Conservation (phyloP, 73 alveolate species). For the Blepharisma japonicum region DNA sequence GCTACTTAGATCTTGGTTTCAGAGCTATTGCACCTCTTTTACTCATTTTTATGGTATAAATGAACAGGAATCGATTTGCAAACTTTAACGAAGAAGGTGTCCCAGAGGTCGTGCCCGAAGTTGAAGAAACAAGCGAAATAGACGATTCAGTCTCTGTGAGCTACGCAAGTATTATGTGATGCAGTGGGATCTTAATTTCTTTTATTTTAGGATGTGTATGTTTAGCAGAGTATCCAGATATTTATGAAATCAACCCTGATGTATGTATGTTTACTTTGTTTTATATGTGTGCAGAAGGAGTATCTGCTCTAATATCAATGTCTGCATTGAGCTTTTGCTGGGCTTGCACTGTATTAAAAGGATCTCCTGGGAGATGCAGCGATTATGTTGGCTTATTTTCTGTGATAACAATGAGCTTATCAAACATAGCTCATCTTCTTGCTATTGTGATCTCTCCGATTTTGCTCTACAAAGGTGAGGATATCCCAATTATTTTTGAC, state of each 20-base stretch:
- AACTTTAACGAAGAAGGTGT: not conserved
- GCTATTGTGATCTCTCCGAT: not conserved
- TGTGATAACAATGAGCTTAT: not conserved
- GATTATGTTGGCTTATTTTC: slow-evolving; percentile 19
- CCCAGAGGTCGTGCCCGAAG: slow-evolving; percentile 10
- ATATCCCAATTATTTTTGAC: not conserved
- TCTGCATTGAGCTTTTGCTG: not conserved
- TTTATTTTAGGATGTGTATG: slow-evolving; percentile 2
- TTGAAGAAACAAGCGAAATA: slow-evolving; percentile 26
- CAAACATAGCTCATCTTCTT: slow-evolving; percentile 13
- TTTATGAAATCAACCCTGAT: not conserved
- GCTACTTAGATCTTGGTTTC: too few species aligned
- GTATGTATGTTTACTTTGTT: not conserved
- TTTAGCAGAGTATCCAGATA: not conserved
- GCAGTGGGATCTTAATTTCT: not conserved
- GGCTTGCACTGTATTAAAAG: not conserved
- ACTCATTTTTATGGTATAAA: too few species aligned
- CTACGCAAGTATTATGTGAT: not conserved
- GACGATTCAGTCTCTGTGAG: not conserved
- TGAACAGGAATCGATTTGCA: not conserved
- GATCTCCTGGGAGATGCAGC: too few species aligned
- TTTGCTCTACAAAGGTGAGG: not conserved
- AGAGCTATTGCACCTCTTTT: too few species aligned
- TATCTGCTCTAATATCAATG: not conserved
- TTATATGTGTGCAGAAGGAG: slow-evolving; percentile 19